Evolutionary conservation across 148 eudicot species (phyloP), one percentile per base, ranked within the genome.

Genomic region (Camellia japonica): DNA sequence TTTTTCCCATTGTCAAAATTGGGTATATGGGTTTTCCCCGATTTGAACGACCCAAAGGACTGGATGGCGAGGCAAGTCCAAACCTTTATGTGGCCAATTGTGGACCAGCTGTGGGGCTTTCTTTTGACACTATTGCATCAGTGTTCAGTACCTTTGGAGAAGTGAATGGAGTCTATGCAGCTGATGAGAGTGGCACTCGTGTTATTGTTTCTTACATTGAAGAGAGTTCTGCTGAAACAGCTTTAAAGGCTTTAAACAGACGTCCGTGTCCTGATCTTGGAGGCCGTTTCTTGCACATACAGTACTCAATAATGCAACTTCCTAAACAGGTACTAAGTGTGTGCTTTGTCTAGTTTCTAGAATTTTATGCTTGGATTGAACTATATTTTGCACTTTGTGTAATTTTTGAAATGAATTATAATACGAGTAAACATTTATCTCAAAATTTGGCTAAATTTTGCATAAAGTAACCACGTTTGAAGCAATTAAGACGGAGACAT

Each of bases 31-130:
- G 89, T 73, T 72, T 89, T 74, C 87, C 89, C 42, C 91, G 91
- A 78, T 93, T 95, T 78, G 86, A 87, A 61, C 87, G 88, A n/a
- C 97, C 99, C 4, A 87, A 85, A 51, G 87, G 79, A 83, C 82
- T 80, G 58, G 65, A 51, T 54, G 83, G 76, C 23, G 84, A 64
- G 41, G 67, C 80, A 2, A 92, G 90, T 77, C 80, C 88, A 44
- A 89, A 92, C 78, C 93, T 96, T 9, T 96, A 89, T 74, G 95
- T 96, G 18, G 99, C 99, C 65, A 96, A 96, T 80, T 93, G 98
- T 76, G 99, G 99, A n/a, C 99, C 99, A 0, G 91, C 94, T 41
- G 95, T 96, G 16, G 98, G 97, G 19, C 86, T 93, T 38, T 85
- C 94, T 41, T 83, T 91, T 18, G 90, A 93, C 1, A 49, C 79